Conservation (phyloP, 148 eudicot species). For the Linanthus parryae region DNA sequence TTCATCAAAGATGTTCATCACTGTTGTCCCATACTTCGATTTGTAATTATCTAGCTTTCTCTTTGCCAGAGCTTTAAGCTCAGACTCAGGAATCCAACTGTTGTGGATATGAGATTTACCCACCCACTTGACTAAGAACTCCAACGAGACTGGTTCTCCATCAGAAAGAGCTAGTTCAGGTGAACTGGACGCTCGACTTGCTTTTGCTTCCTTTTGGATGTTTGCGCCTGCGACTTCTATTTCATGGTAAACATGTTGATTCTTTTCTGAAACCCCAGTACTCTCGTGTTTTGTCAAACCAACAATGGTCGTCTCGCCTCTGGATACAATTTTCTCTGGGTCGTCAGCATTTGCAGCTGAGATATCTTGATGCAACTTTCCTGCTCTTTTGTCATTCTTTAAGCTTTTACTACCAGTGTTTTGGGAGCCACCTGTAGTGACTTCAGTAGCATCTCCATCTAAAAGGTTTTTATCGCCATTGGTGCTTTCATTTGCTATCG, state of each 20-base stretch:
- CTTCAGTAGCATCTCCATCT: constrained; percentile 26
- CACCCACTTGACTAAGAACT: constrained; percentile 87
- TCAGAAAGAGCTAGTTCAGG: too few species aligned
- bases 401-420: constrained; percentile 14
- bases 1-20: constrained; percentile 68
- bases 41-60: constrained; percentile 89
- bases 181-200: too few species aligned
- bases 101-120: constrained; percentile 89
- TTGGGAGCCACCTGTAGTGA: constrained; percentile 11
- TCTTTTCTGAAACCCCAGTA: too few species aligned
- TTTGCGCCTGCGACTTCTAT: too few species aligned
- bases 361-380: too few species aligned
- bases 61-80: constrained; percentile 71
- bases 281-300: too few species aligned
- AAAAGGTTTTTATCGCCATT: constrained; percentile 18
- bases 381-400: constrained; percentile 19
- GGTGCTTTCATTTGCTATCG: constrained; percentile 24
- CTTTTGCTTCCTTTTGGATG: too few species aligned
- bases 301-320: too few species aligned
- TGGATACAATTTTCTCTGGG: too few species aligned
- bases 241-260: too few species aligned
- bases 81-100: constrained; percentile 77
- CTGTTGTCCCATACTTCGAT: constrained; percentile 69
- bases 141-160: constrained; percentile 49
- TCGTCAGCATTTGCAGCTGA: too few species aligned